These are phyloP conservation scores for Porodaedalea pini DNA, from an alignment of 1,284 basidiomycete genomes.

Conservation along the genomic window DNA sequence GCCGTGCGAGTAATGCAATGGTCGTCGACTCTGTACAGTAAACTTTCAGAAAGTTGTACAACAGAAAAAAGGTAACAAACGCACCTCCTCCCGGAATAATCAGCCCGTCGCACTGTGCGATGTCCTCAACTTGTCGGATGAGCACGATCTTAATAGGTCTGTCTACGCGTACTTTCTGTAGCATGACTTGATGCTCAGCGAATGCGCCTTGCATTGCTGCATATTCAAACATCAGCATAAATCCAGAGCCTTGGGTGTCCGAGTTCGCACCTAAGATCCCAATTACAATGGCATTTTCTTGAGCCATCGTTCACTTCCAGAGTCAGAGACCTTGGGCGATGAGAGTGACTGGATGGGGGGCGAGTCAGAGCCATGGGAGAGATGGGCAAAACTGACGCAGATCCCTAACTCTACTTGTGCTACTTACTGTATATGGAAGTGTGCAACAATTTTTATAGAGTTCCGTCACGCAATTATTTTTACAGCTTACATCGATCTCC, in stretches of 20 bases:
- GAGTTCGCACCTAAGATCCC: conserved; percentile 35
- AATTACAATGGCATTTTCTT: conserved; percentile 26
- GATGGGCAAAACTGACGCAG: too few relatives aligned
- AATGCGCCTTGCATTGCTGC: conserved; percentile 93
- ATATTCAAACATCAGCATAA: background rate
- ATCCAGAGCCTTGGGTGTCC: background rate
- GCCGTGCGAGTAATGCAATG: conserved; percentile 80
- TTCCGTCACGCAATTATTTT: too few relatives aligned
- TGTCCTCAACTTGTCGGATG: conserved; percentile 76
- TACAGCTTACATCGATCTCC: too few relatives aligned
- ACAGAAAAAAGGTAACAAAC: conserved; percentile 22
- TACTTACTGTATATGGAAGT: too few relatives aligned
- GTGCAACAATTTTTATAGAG: too few relatives aligned
- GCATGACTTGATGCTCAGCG: conserved; percentile 76
- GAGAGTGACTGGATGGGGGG: background rate
- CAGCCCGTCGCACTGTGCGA: conserved; percentile 76
- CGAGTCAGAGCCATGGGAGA: conserved; percentile 1
- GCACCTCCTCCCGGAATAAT: conserved; percentile 89
- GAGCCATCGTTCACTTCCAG: too few relatives aligned
- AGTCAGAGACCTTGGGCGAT: too few relatives aligned
- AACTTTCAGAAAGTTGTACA: too few relatives aligned
- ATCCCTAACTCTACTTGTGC: too few relatives aligned
- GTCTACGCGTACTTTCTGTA: conserved; percentile 54
- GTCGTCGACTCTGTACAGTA: conserved; percentile 77
- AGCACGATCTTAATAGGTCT: conserved; percentile 51